Evolutionary conservation across 208 protist species (phyloP).

Genomic region (Herpetomonas tarakana): DNA sequence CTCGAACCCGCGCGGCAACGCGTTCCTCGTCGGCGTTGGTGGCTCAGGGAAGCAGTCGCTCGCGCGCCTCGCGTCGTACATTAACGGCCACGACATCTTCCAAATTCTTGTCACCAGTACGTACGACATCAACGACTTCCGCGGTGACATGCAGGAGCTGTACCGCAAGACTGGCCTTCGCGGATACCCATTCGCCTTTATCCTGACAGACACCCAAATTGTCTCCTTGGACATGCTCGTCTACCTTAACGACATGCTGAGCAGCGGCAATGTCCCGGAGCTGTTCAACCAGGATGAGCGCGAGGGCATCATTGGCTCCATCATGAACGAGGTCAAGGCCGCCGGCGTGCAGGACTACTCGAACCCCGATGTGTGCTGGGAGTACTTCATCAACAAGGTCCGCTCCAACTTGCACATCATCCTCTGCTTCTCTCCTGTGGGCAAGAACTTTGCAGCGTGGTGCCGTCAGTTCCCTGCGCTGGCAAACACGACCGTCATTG

Average conservation of each 20-base stretch:
- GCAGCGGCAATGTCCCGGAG: constrained; percentile 96
- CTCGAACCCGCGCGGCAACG: constrained; percentile 94
- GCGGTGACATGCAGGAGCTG: constrained; percentile 95
- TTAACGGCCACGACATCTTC: constrained; percentile 97
- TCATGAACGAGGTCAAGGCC: constrained; percentile 92
- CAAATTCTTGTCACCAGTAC: constrained; percentile 97
- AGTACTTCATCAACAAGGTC: constrained; percentile 97
- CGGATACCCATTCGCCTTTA: constrained; percentile 93
- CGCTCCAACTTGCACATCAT: constrained; percentile 96
- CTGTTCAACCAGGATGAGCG: constrained; percentile 94
- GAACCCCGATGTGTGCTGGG: constrained; percentile 92
- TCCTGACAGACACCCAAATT: constrained; percentile 98
- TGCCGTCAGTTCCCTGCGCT: constrained; percentile 98
- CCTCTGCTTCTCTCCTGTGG: constrained; percentile 98
- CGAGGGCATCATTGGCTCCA: constrained; percentile 85
- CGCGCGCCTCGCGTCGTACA: constrained; percentile 95
- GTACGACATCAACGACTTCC: constrained; percentile 97
- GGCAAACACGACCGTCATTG: constrained; percentile 97
- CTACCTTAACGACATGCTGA: constrained; percentile 98
- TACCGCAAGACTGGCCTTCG: constrained; percentile 96
- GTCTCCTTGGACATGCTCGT: constrained; percentile 96
- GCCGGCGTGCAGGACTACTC: constrained; percentile 88
- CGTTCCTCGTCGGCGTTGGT: constrained; percentile 94
- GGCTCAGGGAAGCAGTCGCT: constrained; percentile 94
- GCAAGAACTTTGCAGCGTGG: constrained; percentile 96